Evolutionary conservation across 2,329 filamentous ascomycete genomes (phyloP).

Genomic region (Dendryphion nanum): DNA sequence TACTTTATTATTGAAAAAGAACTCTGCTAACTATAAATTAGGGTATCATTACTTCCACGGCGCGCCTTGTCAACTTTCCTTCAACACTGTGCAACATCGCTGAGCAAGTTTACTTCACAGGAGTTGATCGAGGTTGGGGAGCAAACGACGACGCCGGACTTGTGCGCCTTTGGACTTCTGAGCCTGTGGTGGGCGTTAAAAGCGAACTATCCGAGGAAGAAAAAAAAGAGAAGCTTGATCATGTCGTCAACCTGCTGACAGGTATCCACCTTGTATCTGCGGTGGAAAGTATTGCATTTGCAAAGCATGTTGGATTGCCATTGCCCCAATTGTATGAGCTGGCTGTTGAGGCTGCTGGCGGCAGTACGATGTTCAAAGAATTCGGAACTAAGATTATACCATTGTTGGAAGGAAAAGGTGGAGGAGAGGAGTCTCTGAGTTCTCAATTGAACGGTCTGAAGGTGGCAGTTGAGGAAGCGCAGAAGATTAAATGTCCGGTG

Average conservation of each 20-base stretch:
- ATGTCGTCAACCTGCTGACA: constrained; percentile 33
- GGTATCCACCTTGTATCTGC: constrained; percentile 38
- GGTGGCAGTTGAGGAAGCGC: constrained; percentile 30
- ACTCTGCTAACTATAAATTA: constrained; percentile 1
- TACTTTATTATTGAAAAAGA: too few relatives aligned
- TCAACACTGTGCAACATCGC: constrained; percentile 61
- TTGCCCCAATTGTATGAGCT: constrained; percentile 37
- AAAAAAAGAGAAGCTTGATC: constrained; percentile 32
- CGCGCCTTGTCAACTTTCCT: constrained; percentile 57
- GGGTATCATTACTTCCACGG: constrained; percentile 67
- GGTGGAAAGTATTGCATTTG: constrained; percentile 38
- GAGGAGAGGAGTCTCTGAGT: constrained; percentile 15
- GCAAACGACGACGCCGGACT: constrained; percentile 56
- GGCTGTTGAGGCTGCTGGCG: constrained; percentile 37
- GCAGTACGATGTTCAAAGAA: constrained; percentile 34
- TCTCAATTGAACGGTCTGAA: constrained; percentile 23
- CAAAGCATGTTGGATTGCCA: constrained; percentile 37
- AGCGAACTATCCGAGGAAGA: constrained; percentile 20
- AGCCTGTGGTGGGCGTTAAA: constrained; percentile 38
- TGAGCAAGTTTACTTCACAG: constrained; percentile 64
- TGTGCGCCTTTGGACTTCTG: constrained; percentile 52
- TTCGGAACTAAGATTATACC: constrained; percentile 32
- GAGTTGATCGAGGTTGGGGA: constrained; percentile 57
- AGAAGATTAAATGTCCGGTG: constrained; percentile 33
- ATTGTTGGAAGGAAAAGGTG: constrained; percentile 27